Evolutionary conservation across 352 stramenopile species (phyloP).

Genomic region (Globisporangium acanthophoron): DNA sequence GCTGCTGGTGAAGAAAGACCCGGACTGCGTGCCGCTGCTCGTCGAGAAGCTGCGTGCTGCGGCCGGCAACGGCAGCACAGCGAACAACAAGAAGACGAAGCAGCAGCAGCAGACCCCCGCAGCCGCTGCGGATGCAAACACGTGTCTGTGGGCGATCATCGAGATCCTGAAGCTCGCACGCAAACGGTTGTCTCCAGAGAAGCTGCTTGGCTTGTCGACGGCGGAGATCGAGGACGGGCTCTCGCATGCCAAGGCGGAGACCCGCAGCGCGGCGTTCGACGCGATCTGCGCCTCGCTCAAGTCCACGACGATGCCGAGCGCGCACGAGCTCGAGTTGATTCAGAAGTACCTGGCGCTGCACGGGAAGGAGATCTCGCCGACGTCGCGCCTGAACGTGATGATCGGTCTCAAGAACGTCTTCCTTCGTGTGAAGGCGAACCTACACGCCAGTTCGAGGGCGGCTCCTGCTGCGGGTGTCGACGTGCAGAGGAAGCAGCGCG

Average conservation of each 20-base stretch:
- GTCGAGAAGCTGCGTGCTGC: slow-evolving; percentile 40
- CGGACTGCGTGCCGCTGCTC: slow-evolving; percentile 39
- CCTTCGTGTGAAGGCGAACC: slow-evolving; percentile 64
- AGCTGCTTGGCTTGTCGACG: slow-evolving; percentile 39
- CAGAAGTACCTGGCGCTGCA: slow-evolving; percentile 67
- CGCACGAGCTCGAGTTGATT: slow-evolving; percentile 48
- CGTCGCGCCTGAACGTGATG: slow-evolving; percentile 64
- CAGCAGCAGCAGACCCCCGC: neutral
- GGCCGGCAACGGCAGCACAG: neutral
- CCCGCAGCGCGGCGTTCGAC: slow-evolving; percentile 68
- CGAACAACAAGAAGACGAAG: slow-evolving; percentile 4
- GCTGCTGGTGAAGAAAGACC: slow-evolving; percentile 66
- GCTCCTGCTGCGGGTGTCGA: neutral
- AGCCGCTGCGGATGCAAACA: slow-evolving; percentile 20
- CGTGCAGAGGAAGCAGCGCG: slow-evolving; percentile 11
- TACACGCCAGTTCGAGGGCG: slow-evolving; percentile 34
- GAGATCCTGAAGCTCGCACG: slow-evolving; percentile 78
- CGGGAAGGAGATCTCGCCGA: slow-evolving; percentile 63
- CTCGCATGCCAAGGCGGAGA: slow-evolving; percentile 46
- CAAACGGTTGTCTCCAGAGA: slow-evolving; percentile 58
- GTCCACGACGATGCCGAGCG: slow-evolving; percentile 63
- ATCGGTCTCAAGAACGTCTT: slow-evolving; percentile 75
- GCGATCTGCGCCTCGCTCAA: slow-evolving; percentile 75
- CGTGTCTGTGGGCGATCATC: slow-evolving; percentile 62
- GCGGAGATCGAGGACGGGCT: slow-evolving; percentile 53